Percentiles rank a stretch among this genome's conserved stretches.
Conservation (phyloP, 176 grass and related monocot species). For the Zoysia pacifica region DNA sequence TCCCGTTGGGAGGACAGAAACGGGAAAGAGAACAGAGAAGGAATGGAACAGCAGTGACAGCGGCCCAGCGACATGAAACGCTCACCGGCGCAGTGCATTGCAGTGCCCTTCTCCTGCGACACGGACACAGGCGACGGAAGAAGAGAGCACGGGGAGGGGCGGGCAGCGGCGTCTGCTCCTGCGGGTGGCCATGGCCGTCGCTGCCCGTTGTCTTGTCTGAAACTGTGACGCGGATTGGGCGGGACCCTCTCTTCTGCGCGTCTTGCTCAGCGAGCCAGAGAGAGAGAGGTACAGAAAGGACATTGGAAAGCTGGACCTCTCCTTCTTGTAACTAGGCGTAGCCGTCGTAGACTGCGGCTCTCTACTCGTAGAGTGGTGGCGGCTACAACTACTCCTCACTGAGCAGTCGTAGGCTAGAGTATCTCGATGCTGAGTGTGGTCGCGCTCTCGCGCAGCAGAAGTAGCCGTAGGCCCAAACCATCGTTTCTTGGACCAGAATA, state of each 20-base stretch:
- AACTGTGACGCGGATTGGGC: slow-evolving; percentile 17
- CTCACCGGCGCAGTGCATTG: not conserved
- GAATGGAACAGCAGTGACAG: not conserved
- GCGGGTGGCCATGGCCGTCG: not conserved
- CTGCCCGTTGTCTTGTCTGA: not conserved
- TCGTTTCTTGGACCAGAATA: no score
- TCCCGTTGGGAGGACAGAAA: no score
- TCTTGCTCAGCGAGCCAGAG: not conserved
- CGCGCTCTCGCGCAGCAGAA: no score
- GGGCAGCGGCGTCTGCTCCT: not conserved
- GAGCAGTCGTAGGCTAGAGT: no score
- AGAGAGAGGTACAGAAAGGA: not conserved
- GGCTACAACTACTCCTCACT: no score
- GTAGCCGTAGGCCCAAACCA: no score
- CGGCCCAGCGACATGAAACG: no score
- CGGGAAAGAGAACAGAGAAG: no score
- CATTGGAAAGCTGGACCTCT: slow-evolving; percentile 7
- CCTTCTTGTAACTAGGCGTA: not conserved
- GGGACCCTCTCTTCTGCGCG: not conserved
- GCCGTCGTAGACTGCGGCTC: not conserved
- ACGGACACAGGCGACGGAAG: not conserved
- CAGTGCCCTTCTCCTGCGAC: not conserved
- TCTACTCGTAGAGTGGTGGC: no score
- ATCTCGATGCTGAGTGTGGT: no score
- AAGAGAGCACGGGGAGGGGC: not conserved